phyloP scores from a whole-genome alignment of 768 basidiomycete genomes.

The Phaeotremella fagi region DNA sequence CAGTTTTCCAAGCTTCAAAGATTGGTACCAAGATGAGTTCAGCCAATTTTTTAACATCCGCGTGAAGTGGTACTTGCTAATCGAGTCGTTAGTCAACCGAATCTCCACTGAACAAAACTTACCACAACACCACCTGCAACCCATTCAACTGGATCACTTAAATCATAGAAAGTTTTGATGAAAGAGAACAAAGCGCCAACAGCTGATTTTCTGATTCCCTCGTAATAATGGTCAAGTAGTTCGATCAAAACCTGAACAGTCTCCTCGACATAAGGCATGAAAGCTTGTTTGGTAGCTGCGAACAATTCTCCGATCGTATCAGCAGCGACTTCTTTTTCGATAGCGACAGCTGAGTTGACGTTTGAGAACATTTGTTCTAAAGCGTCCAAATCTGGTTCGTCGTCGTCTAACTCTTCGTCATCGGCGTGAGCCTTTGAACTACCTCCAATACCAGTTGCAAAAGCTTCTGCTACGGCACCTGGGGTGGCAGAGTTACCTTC shows the following conservation, averaged over 20 bases:
- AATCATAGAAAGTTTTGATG: slow-evolving; percentile 83
- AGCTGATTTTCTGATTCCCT: slow-evolving; percentile 92
- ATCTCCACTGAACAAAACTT: slow-evolving; percentile 42
- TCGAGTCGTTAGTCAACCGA: slow-evolving; percentile 3
- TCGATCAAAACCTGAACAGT: slow-evolving; percentile 66
- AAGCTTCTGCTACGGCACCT: slow-evolving; percentile 45
- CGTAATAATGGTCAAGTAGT: slow-evolving; percentile 86
- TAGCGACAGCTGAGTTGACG: slow-evolving; percentile 91
- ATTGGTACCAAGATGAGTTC: slow-evolving; percentile 67
- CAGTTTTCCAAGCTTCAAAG: slow-evolving; percentile 82
- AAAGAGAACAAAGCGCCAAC: slow-evolving; percentile 82
- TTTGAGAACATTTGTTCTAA: slow-evolving; percentile 60
- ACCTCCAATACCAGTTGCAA: slow-evolving; percentile 63
- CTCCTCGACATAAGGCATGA: slow-evolving; percentile 85
- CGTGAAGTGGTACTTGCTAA: slow-evolving; percentile 49
- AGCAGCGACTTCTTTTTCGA: slow-evolving; percentile 98
- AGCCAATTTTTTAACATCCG: slow-evolving; percentile 72
- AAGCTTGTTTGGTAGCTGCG: slow-evolving; percentile 69
- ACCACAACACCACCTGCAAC: slow-evolving; percentile 64
- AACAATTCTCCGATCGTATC: slow-evolving; percentile 93
- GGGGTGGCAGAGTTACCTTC: slow-evolving; percentile 50
- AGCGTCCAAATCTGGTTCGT: slow-evolving; percentile 64
- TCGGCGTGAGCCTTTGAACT: slow-evolving; percentile 57
- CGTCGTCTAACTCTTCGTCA: slow-evolving; percentile 56
- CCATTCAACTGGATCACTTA: slow-evolving; percentile 80